A percentile compares a stretch with the other conserved stretches of the same genome.
These are phyloP conservation scores for Dissophora globulifera DNA, from an alignment of 192 early-diverging fungal species.

Conservation along the genomic window DNA sequence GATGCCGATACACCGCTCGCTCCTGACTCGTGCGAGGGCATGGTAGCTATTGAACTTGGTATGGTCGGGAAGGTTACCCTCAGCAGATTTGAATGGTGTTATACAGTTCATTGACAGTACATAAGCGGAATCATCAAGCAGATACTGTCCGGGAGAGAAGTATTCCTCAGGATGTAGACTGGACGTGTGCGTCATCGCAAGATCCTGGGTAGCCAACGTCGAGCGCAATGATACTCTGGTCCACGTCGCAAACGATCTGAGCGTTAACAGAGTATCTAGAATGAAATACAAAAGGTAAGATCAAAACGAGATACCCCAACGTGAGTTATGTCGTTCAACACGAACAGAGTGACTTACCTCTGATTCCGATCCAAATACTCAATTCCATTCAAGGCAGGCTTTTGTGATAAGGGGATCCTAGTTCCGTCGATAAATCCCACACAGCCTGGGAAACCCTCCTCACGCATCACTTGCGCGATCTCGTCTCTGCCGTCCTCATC, in stretches of 20 bases:
- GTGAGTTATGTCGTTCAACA: not conserved
- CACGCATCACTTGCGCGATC: not conserved
- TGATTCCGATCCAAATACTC: conserved; percentile 10
- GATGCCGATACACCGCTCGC: conserved; percentile 6
- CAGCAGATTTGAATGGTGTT: not conserved
- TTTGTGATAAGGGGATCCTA: not conserved
- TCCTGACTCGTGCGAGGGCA: not conserved
- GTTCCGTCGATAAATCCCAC: conserved; percentile 15
- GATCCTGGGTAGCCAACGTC: conserved; percentile 1
- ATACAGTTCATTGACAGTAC: not conserved
- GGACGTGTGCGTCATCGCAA: not conserved
- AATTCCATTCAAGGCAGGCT: conserved; percentile 10
- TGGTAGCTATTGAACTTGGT: not conserved
- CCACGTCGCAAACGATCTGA: conserved; percentile 1
- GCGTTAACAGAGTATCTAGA: not conserved
- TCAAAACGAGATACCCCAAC: not conserved
- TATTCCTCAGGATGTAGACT: not conserved
- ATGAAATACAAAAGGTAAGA: too few species aligned
- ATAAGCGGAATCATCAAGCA: conserved; percentile 1
- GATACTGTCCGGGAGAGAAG: conserved; percentile 3
- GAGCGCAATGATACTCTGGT: not conserved
- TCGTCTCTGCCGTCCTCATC: not conserved
- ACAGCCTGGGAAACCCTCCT: conserved; percentile 6
- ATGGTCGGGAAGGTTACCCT: not conserved
- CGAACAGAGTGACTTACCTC: not conserved